Percentiles rank a stretch among this genome's conserved stretches.
Conservation (phyloP, 306 rosid genomes). For the Adenanthera pavonina region DNA sequence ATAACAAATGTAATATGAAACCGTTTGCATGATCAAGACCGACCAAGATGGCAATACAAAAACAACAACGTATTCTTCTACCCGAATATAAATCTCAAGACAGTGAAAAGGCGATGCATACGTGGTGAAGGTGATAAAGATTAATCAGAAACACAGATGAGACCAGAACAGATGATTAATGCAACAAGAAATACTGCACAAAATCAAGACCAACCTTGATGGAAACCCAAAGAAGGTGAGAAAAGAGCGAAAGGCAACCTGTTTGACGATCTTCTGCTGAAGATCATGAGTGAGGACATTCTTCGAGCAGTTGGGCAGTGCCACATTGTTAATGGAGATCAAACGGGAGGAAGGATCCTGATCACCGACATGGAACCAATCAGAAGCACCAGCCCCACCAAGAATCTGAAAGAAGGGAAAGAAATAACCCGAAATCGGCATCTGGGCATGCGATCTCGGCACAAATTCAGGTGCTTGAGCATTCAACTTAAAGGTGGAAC, state of each 20-base stretch:
- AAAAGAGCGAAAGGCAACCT: conserved; percentile 51
- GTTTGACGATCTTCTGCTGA: conserved; percentile 81
- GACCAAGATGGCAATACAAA: background rate
- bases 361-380: conserved; percentile 81
- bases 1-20: background rate
- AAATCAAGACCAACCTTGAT: background rate
- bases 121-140: background rate
- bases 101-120: background rate
- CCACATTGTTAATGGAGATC: conserved; percentile 48
- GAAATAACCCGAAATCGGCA: conserved; percentile 74
- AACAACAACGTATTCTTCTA: too few species aligned
- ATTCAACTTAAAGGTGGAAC: conserved; percentile 72
- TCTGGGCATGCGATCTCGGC: conserved; percentile 75
- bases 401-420: conserved; percentile 79
- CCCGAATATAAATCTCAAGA: background rate
- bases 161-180: background rate
- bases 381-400: conserved; percentile 68
- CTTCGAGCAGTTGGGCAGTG: conserved; percentile 59
- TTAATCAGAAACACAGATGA: background rate
- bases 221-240: background rate
- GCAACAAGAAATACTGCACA: background rate
- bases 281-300: conserved; percentile 66
- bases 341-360: conserved; percentile 63
- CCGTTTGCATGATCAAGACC: background rate
- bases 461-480: conserved; percentile 97